Evolutionary conservation across 148 eudicot species (phyloP).

Genomic region (Vaccinium vitisidaea): DNA sequence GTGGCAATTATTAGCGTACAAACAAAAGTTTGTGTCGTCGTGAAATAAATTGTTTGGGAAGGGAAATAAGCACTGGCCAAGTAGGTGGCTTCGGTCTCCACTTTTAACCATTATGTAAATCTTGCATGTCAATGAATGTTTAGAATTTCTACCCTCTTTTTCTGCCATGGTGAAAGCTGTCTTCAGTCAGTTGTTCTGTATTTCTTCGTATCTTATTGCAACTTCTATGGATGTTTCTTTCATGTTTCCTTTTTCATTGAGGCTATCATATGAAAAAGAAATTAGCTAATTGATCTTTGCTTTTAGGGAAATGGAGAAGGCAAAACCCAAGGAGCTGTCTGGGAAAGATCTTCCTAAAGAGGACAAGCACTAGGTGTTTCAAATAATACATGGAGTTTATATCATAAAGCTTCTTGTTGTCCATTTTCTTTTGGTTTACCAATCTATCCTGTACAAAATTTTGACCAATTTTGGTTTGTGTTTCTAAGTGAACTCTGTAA

Average conservation of each 20-base stretch:
- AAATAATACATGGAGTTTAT: background rate
- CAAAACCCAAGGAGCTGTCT: conserved; percentile 50
- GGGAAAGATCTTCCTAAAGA: conserved; percentile 44
- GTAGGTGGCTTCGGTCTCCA: background rate
- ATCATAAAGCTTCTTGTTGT: background rate
- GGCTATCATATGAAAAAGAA: background rate
- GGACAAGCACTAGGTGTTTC: conserved; percentile 30
- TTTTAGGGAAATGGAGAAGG: conserved; percentile 45
- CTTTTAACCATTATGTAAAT: background rate
- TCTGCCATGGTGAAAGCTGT: background rate
- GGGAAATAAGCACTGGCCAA: background rate
- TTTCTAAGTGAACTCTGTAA: background rate
- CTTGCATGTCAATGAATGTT: background rate
- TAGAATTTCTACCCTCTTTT: background rate
- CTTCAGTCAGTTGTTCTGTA: background rate
- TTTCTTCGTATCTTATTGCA: background rate
- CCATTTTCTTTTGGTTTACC: background rate
- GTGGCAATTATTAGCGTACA: background rate
- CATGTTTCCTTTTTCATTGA: background rate
- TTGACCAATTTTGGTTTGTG: conserved; percentile 1
- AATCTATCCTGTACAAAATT: conserved; percentile 9
- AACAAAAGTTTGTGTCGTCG: background rate
- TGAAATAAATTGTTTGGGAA: background rate
- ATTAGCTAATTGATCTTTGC: background rate
- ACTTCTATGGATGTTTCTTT: background rate